These are phyloP conservation scores for Pulveroboletus sp. DNA, from an alignment of 768 basidiomycete genomes.

Conservation along the genomic window DNA sequence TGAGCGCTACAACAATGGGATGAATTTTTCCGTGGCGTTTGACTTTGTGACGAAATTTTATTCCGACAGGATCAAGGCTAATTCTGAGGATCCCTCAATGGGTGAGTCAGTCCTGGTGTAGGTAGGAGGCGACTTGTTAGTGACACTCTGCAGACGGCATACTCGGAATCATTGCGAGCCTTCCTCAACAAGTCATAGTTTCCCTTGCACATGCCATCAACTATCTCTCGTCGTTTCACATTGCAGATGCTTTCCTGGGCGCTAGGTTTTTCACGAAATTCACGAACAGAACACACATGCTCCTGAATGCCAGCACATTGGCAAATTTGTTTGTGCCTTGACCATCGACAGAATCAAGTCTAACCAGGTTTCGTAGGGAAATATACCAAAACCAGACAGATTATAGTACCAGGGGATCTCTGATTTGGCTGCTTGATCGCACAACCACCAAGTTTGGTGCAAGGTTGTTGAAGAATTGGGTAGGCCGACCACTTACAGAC, in stretches of 20 bases:
- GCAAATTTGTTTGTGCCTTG: slow-evolving; percentile 54
- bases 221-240: slow-evolving; percentile 66
- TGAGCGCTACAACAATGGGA: slow-evolving; percentile 52
- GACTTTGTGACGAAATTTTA: slow-evolving; percentile 63
- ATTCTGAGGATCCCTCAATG: slow-evolving; percentile 36
- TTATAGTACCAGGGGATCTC: slow-evolving; percentile 62
- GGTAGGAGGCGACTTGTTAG: neutral
- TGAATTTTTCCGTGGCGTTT: slow-evolving; percentile 69
- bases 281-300: slow-evolving; percentile 74
- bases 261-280: slow-evolving; percentile 78
- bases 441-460: slow-evolving; percentile 89
- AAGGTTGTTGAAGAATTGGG: slow-evolving; percentile 77
- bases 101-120: neutral
- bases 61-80: slow-evolving; percentile 42
- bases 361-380: slow-evolving; percentile 44
- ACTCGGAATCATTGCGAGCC: slow-evolving; percentile 55
- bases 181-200: slow-evolving; percentile 66
- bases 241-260: slow-evolving; percentile 75
- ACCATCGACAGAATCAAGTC: neutral
- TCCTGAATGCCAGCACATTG: slow-evolving; percentile 83
- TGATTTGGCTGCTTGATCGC: slow-evolving; percentile 82
- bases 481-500: slow-evolving; percentile 79
- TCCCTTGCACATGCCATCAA: slow-evolving; percentile 69
- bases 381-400: slow-evolving; percentile 92
- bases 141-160: slow-evolving; percentile 44